A percentile compares a stretch with the other conserved stretches of the same genome.
Evolutionary conservation across 352 stramenopile genomes (phyloP).

Genomic region (Phytophthora capsici): DNA sequence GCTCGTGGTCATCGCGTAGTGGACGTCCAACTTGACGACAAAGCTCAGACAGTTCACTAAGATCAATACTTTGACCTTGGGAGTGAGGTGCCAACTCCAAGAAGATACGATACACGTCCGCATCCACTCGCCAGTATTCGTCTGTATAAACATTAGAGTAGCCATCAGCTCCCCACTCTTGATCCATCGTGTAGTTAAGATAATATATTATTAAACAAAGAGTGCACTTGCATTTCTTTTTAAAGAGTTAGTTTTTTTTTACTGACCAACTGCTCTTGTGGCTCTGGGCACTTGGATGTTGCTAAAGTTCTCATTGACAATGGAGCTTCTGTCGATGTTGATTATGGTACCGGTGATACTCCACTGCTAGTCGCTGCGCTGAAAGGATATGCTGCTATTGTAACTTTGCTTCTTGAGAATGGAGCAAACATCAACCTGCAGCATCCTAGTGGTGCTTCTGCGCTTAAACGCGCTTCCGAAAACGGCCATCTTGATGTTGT

Average conservation of each 20-base stretch:
- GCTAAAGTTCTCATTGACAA: not conserved
- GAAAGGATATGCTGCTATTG: not conserved
- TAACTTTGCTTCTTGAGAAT: not conserved
- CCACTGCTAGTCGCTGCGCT: not conserved
- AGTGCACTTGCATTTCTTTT: too few species aligned
- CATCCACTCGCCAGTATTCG: slow-evolving; percentile 64
- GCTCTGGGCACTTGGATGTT: not conserved
- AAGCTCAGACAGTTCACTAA: slow-evolving; percentile 57
- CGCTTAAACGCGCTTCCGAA: not conserved
- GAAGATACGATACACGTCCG: slow-evolving; percentile 46
- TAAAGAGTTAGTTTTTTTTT: too few species aligned
- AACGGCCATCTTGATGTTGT: too few species aligned
- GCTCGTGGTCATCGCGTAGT: slow-evolving; percentile 53
- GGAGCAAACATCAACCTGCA: not conserved
- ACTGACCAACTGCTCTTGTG: not conserved
- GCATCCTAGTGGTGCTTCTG: not conserved
- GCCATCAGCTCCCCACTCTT: not conserved
- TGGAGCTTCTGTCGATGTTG: not conserved
- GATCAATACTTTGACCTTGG: slow-evolving; percentile 39
- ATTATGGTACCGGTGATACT: not conserved
- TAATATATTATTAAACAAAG: too few species aligned
- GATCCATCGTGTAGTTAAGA: too few species aligned
- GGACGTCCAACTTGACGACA: slow-evolving; percentile 48
- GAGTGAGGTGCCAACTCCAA: slow-evolving; percentile 41
- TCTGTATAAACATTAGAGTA: slow-evolving; percentile 10